Percentiles rank a stretch among this genome's conserved stretches.
Conservation (phyloP, 2,329 filamentous ascomycete genomes). For the Aaosphaeria pasadenensis region DNA sequence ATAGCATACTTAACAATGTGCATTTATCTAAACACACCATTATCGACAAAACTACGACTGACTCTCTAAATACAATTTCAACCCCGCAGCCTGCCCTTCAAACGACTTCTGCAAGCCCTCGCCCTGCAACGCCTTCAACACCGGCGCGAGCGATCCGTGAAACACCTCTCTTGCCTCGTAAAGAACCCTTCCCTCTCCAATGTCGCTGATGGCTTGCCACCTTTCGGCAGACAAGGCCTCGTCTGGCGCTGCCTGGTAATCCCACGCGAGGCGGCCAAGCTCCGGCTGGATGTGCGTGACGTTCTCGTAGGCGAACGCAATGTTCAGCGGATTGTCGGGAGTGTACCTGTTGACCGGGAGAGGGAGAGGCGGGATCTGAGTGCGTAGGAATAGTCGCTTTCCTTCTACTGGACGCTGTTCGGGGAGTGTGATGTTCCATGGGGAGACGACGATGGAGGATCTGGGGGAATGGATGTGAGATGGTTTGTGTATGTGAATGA, state of each 20-base stretch:
- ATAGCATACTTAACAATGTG: too few species aligned
- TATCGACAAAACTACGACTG: neutral
- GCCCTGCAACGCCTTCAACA: conserved; percentile 11
- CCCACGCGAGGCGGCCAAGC: conserved; percentile 24
- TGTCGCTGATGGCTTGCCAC: conserved; percentile 26
- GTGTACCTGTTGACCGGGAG: conserved; percentile 24
- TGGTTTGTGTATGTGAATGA: neutral
- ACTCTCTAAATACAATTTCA: conserved; percentile 21
- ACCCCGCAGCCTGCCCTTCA: conserved; percentile 22
- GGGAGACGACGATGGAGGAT: conserved; percentile 16
- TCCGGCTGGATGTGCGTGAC: conserved; percentile 26
- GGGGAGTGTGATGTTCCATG: conserved; percentile 16
- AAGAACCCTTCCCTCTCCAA: conserved; percentile 19
- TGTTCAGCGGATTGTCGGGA: conserved; percentile 19
- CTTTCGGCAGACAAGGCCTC: conserved; percentile 14
- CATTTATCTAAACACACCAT: neutral
- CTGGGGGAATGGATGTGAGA: conserved; percentile 1
- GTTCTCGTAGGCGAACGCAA: conserved; percentile 23
- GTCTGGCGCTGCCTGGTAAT: conserved; percentile 7
- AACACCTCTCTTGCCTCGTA: conserved; percentile 33
- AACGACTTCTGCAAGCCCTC: conserved; percentile 20
- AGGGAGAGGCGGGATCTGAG: conserved; percentile 27
- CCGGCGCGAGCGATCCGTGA: conserved; percentile 12
- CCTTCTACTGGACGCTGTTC: conserved; percentile 23
- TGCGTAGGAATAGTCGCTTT: conserved; percentile 18